Conservation (phyloP, 768 basidiomycete species). For the Amanita brunnescens region DNA sequence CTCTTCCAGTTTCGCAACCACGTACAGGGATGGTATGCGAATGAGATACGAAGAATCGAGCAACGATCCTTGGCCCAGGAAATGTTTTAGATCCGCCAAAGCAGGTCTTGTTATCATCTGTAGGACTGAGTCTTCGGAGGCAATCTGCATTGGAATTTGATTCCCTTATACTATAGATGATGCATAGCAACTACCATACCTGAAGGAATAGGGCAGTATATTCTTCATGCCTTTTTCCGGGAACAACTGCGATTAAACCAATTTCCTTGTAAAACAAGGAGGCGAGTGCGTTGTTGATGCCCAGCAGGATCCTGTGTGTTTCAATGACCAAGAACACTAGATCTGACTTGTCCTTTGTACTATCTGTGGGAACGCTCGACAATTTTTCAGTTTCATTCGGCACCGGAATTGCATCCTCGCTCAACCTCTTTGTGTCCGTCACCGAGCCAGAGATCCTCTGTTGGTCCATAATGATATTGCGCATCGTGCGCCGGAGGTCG, state of each 20-base stretch:
- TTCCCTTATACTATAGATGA: background rate
- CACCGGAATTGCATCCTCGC: no score
- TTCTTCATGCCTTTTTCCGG: background rate
- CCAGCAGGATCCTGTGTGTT: no score
- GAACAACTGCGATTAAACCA: background rate
- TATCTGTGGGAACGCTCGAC: no score
- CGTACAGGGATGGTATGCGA: background rate
- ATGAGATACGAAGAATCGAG: background rate
- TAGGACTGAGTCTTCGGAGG: conserved; percentile 16
- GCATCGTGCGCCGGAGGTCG: background rate
- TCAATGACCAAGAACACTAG: no score
- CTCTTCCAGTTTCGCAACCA: no score
- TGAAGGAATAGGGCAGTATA: background rate
- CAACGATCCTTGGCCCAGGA: background rate
- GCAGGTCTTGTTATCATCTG: conserved; percentile 10
- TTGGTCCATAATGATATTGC: no score
- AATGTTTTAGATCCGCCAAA: background rate
- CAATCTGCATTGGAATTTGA: conserved; percentile 10
- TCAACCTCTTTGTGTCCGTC: no score
- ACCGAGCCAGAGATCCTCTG: no score
- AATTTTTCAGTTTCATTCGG: no score
- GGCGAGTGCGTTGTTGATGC: background rate
- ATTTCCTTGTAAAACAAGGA: background rate
- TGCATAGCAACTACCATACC: background rate
- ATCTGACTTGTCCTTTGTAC: no score